Conservation (phyloP, 2,329 filamentous ascomycete species). For the Lizonia empirigonia region DNA sequence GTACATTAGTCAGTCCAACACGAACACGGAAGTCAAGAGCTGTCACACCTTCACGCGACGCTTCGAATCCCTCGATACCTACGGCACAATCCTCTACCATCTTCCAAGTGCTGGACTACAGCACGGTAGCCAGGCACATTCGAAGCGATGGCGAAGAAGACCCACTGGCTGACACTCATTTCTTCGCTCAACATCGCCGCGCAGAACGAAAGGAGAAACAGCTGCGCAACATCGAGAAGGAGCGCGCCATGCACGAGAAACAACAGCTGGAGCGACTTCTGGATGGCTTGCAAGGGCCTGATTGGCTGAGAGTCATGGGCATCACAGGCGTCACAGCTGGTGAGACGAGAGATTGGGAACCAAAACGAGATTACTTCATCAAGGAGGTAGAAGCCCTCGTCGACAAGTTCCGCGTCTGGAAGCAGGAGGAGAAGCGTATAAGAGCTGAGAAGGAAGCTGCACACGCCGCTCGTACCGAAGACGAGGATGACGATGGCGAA, state of each 20-base stretch:
- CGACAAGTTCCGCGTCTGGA: conserved; percentile 87
- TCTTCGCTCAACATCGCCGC: conserved; percentile 63
- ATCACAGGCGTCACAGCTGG: conserved; percentile 83
- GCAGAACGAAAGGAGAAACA: conserved; percentile 71
- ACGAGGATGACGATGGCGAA: conserved; percentile 49
- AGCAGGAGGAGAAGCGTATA: conserved; percentile 82
- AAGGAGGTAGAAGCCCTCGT: conserved; percentile 80
- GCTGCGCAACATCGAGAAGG: conserved; percentile 69
- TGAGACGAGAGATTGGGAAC: conserved; percentile 84
- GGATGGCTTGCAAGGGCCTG: conserved; percentile 84
- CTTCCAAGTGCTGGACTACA: conserved; percentile 52
- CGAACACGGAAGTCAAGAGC: conserved; percentile 33
- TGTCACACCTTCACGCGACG: conserved; percentile 23
- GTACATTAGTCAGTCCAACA: conserved; percentile 32
- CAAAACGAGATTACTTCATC: conserved; percentile 84
- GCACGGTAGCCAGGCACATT: conserved; percentile 43
- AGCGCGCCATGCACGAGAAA: conserved; percentile 70
- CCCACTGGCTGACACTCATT: conserved; percentile 62
- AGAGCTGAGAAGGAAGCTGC: conserved; percentile 76
- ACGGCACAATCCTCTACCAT: conserved; percentile 37
- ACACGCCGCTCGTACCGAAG: conserved; percentile 55
- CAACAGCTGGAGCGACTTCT: conserved; percentile 70
- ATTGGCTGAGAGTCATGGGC: conserved; percentile 93
- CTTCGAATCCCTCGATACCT: conserved; percentile 21
- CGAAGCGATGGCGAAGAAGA: conserved; percentile 51